Evolutionary conservation across 176 grass and related monocot genomes (phyloP).

Genomic region (Oryza punctata): DNA sequence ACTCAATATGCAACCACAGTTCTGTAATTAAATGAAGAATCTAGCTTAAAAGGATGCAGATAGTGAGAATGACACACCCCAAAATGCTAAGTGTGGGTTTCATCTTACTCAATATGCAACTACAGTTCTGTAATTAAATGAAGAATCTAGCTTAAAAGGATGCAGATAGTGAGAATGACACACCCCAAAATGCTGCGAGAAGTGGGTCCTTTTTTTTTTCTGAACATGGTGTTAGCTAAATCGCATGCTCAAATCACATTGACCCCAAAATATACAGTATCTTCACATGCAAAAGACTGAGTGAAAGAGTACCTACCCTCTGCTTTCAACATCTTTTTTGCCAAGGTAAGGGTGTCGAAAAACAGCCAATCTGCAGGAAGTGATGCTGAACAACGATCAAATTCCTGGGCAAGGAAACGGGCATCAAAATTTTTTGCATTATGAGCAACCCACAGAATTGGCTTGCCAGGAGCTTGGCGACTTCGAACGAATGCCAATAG

Average conservation of each 20-base stretch:
- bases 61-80: neutral
- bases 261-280: neutral
- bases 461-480: conserved; percentile 64
- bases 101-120: neutral
- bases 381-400: conserved; percentile 57
- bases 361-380: conserved; percentile 73
- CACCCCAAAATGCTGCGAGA: neutral
- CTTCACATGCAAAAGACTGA: neutral
- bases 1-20: neutral
- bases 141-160: neutral
- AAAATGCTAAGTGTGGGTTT: neutral
- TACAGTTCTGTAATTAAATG: neutral
- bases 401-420: conserved; percentile 64
- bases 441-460: conserved; percentile 79
- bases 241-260: conserved; percentile 9
- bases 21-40: neutral
- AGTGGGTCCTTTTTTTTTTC: neutral
- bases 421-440: conserved; percentile 65
- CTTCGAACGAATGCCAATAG: conserved; percentile 64
- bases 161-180: neutral
- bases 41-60: neutral
- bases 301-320: conserved; percentile 46
- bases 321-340: conserved; percentile 51
- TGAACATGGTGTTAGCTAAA: conserved; percentile 19
- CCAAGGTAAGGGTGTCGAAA: conserved; percentile 58